A percentile compares a stretch with the other conserved stretches of the same genome.
Evolutionary conservation across 1,284 basidiomycete species (phyloP).

Genomic region (Tilletia horrida): DNA sequence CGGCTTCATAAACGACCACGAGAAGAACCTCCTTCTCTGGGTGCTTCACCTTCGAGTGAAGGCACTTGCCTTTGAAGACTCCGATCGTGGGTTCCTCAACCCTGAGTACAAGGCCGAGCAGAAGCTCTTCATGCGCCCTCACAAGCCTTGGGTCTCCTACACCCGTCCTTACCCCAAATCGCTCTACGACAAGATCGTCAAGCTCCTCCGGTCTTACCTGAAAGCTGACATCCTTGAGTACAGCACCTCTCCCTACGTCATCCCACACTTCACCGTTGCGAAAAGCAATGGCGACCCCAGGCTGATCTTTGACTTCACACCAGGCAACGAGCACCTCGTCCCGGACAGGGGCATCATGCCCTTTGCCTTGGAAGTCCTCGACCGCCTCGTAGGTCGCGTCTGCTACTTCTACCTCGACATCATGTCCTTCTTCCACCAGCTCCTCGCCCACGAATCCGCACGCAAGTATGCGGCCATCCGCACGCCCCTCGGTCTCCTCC

Average conservation of each 20-base stretch:
- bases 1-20: neutral
- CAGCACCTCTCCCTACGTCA: neutral
- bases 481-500: neutral
- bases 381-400: neutral
- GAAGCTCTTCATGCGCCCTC: neutral
- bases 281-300: neutral
- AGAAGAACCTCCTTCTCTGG: neutral
- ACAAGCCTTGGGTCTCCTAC: neutral
- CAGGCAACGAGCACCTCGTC: neutral
- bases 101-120: neutral
- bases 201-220: neutral
- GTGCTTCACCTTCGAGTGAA: neutral
- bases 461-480: neutral
- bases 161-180: neutral
- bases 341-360: neutral
- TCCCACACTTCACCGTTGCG: neutral
- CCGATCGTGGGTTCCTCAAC: neutral
- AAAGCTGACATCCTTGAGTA: neutral
- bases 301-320: neutral
- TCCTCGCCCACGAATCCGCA: neutral
- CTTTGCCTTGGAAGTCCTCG: neutral
- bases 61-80: neutral
- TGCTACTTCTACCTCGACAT: neutral
- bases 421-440: slow-evolving; percentile 2
- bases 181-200: neutral